These are phyloP conservation scores for Myxozyma geophila DNA, from an alignment of 805 yeast genomes.

Conservation along the genomic window DNA sequence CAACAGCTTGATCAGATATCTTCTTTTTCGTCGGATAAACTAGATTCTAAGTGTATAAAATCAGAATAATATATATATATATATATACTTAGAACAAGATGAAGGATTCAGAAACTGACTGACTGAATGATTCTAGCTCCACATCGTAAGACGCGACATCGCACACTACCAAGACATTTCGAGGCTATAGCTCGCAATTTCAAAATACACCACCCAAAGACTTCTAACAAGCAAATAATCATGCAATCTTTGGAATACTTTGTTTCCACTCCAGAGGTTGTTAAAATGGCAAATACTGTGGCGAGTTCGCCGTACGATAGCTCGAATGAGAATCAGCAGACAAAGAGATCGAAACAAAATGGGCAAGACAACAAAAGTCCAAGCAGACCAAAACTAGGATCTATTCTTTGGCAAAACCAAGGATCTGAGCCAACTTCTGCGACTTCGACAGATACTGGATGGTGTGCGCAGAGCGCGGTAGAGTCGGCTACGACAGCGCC, in stretches of 20 bases:
- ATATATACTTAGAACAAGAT: no score
- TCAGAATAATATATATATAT: no score
- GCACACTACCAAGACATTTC: neutral
- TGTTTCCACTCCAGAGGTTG: no score
- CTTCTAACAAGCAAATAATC: neutral
- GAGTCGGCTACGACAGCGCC: no score
- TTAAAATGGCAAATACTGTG: no score
- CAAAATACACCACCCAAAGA: neutral
- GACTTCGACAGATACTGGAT: neutral
- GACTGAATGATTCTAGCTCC: neutral
- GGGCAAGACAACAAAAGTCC: no score
- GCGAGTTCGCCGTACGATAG: neutral
- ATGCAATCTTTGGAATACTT: no score
- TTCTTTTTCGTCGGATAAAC: no score
- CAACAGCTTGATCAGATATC: no score
- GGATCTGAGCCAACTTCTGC: neutral
- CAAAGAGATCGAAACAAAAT: neutral
- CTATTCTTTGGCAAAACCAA: neutral
- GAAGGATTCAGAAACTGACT: neutral
- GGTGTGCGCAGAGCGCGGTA: no score
- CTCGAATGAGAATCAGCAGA: neutral
- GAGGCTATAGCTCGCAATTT: constrained; percentile 1
- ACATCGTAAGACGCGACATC: neutral
- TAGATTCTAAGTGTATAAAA: no score
- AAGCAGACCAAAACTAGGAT: neutral